phyloP scores from a whole-genome alignment of 2,329 filamentous ascomycete species.

The Venturia pyrina region DNA sequence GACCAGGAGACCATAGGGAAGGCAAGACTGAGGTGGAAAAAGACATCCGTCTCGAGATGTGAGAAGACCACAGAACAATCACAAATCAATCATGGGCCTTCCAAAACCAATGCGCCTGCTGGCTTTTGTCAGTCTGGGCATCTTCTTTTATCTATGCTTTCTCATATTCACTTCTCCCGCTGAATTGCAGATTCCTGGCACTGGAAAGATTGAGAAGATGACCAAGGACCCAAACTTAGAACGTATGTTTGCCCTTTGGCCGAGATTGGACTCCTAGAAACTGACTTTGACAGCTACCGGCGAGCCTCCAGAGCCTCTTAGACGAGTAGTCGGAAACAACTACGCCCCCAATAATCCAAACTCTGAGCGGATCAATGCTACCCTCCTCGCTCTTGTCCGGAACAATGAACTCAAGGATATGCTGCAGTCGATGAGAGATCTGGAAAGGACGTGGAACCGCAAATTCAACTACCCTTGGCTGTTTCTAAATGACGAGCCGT shows the following conservation, averaged over 20 bases:
- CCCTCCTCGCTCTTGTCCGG: slow-evolving; percentile 80
- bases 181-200: slow-evolving; percentile 25
- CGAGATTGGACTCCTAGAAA: background rate
- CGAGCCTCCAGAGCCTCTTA: slow-evolving; percentile 70
- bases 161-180: slow-evolving; percentile 56
- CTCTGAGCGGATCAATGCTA: slow-evolving; percentile 83
- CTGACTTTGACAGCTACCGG: slow-evolving; percentile 52
- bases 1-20: background rate
- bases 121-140: slow-evolving; percentile 56
- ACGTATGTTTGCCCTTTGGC: slow-evolving; percentile 46
- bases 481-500: slow-evolving; percentile 95
- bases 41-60: background rate
- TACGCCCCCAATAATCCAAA: slow-evolving; percentile 68
- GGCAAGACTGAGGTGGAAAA: background rate
- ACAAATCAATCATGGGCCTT: slow-evolving; percentile 57
- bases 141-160: slow-evolving; percentile 72
- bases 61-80: background rate
- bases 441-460: slow-evolving; percentile 91
- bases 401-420: slow-evolving; percentile 82
- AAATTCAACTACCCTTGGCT: slow-evolving; percentile 99
- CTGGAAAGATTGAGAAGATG: slow-evolving; percentile 44
- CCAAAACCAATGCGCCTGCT: slow-evolving; percentile 76
- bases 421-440: slow-evolving; percentile 77
- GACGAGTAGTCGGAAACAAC: slow-evolving; percentile 57
- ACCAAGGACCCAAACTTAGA: slow-evolving; percentile 78